These are phyloP conservation scores for Paramecium caudatum DNA, from an alignment of 73 alveolate genomes.

Conservation along the genomic window DNA sequence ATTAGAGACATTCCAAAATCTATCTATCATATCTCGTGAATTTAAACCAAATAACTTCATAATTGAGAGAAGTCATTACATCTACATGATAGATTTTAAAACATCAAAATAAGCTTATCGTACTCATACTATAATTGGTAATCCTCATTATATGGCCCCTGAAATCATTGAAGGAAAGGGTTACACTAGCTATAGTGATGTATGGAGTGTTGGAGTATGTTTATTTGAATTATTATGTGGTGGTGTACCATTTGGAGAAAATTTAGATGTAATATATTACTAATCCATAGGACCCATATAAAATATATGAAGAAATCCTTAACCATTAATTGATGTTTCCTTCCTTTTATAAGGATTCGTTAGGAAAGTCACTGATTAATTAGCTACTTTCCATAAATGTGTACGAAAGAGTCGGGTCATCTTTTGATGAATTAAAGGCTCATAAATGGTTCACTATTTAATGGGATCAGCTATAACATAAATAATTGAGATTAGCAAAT, in stretches of 20 bases:
- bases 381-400: slow-evolving; percentile 50
- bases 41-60: slow-evolving; percentile 48
- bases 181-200: slow-evolving; percentile 67
- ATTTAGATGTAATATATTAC: slow-evolving; percentile 60
- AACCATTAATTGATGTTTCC: slow-evolving; percentile 54
- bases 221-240: slow-evolving; percentile 87
- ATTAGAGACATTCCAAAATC: slow-evolving; percentile 9
- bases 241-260: slow-evolving; percentile 86
- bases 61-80: neutral
- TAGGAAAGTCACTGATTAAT: slow-evolving; percentile 48
- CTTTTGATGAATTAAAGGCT: slow-evolving; percentile 70
- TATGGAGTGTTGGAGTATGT: slow-evolving; percentile 80
- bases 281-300: slow-evolving; percentile 78
- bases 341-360: slow-evolving; percentile 51
- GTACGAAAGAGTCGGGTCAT: slow-evolving; percentile 69
- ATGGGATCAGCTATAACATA: slow-evolving; percentile 24
- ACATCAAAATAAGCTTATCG: neutral
- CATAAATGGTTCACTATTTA: slow-evolving; percentile 67
- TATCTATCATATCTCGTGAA: slow-evolving; percentile 9
- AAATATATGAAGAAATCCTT: slow-evolving; percentile 78
- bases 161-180: slow-evolving; percentile 82
- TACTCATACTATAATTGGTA: slow-evolving; percentile 63
- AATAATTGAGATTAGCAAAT: neutral
- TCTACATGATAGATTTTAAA: slow-evolving; percentile 41
- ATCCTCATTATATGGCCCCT: slow-evolving; percentile 81